phyloP scores from a whole-genome alignment of 257 asterid genomes.

The Scutellaria barbata region DNA sequence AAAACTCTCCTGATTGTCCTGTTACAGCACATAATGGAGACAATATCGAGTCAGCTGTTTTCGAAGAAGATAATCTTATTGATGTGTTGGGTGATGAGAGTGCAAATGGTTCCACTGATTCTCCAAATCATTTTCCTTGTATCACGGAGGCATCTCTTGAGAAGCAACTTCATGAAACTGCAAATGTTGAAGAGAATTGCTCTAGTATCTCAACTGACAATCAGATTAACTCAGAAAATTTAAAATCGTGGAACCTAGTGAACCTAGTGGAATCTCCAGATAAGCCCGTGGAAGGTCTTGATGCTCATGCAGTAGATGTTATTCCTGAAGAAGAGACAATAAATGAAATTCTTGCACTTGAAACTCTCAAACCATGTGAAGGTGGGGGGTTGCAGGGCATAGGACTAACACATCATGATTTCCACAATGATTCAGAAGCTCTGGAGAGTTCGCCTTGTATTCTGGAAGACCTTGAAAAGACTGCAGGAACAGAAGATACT shows the following conservation, averaged over 20 bases:
- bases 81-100: slow-evolving; percentile 38
- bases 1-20: slow-evolving; percentile 31
- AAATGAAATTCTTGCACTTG: slow-evolving; percentile 33
- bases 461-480: slow-evolving; percentile 45
- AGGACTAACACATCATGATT: slow-evolving; percentile 31
- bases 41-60: slow-evolving; percentile 15
- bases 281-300: slow-evolving; percentile 31
- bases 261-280: slow-evolving; percentile 33
- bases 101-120: slow-evolving; percentile 35
- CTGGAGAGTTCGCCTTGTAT: slow-evolving; percentile 35
- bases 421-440: slow-evolving; percentile 36
- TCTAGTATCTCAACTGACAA: slow-evolving; percentile 26
- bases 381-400: slow-evolving; percentile 32
- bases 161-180: slow-evolving; percentile 28
- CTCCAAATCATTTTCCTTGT: slow-evolving; percentile 31
- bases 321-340: slow-evolving; percentile 41
- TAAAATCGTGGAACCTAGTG: slow-evolving; percentile 19
- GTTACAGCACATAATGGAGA: slow-evolving; percentile 30
- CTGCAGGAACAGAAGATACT: slow-evolving; percentile 33
- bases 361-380: slow-evolving; percentile 39
- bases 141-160: slow-evolving; percentile 37
- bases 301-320: slow-evolving; percentile 37
- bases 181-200: not conserved
- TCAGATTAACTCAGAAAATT: slow-evolving; percentile 39
- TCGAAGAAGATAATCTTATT: slow-evolving; percentile 31